Evolutionary conservation across 2,329 filamentous ascomycete species (phyloP).

Genomic region (Alternaria atra): DNA sequence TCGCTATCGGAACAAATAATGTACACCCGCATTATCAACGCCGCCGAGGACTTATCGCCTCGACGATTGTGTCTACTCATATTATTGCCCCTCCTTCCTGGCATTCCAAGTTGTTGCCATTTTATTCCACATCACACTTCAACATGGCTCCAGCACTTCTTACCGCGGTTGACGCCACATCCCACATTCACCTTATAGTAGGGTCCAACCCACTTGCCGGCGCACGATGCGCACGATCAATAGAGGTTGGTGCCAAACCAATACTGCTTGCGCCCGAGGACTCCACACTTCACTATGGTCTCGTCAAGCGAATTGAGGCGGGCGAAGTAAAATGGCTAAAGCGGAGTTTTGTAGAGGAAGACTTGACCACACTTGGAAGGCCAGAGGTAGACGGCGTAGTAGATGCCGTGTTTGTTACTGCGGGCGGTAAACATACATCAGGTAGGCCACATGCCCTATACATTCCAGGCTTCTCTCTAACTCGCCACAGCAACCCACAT

Average conservation of each 20-base stretch:
- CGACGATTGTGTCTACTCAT: slow-evolving; percentile 18
- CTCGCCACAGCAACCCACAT: slow-evolving; percentile 67
- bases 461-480: slow-evolving; percentile 13
- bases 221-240: slow-evolving; percentile 78
- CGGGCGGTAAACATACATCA: slow-evolving; percentile 59
- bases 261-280: slow-evolving; percentile 78
- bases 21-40: slow-evolving; percentile 25
- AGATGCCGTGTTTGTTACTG: slow-evolving; percentile 90
- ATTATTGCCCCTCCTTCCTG: slow-evolving; percentile 8
- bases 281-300: slow-evolving; percentile 66
- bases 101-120: neutral
- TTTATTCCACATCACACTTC: slow-evolving; percentile 2
- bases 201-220: slow-evolving; percentile 89
- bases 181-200: slow-evolving; percentile 82
- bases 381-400: slow-evolving; percentile 79
- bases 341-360: slow-evolving; percentile 72
- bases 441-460: slow-evolving; percentile 46
- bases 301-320: slow-evolving; percentile 71
- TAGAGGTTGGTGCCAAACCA: slow-evolving; percentile 82
- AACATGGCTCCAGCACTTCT: slow-evolving; percentile 68
- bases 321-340: slow-evolving; percentile 72
- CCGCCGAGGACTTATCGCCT: slow-evolving; percentile 20
- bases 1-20: slow-evolving; percentile 48
- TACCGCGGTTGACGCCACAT: slow-evolving; percentile 74
- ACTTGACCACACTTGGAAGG: slow-evolving; percentile 80